Percentiles rank a stretch among this genome's conserved stretches.
Conservation (phyloP, 352 stramenopile species). For the Aphanomyces stellatus region DNA sequence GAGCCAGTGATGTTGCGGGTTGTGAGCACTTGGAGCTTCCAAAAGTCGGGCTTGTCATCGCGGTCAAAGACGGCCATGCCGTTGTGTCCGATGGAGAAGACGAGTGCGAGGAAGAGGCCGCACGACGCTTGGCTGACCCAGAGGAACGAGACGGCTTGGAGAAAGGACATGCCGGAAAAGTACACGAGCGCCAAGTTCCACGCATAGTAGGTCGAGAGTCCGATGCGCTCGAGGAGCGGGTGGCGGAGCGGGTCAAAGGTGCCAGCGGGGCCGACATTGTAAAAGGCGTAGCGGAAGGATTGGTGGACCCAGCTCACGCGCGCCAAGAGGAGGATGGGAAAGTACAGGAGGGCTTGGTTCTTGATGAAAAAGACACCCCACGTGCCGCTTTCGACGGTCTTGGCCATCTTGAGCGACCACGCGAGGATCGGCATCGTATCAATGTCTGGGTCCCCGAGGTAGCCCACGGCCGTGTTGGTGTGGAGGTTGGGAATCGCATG, state of each 20-base stretch:
- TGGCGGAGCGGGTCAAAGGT: constrained; percentile 83
- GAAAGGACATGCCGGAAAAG: constrained; percentile 49
- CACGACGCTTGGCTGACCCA: constrained; percentile 82
- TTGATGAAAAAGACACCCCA: constrained; percentile 87
- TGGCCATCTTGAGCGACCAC: constrained; percentile 95
- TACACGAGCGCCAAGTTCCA: constrained; percentile 87
- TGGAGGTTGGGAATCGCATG: constrained; percentile 97
- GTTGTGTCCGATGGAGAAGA: constrained; percentile 98
- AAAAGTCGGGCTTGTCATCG: constrained; percentile 94
- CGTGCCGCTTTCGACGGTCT: constrained; percentile 66
- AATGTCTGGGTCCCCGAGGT: constrained; percentile 96
- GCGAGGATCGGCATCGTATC: constrained; percentile 98
- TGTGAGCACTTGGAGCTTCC: constrained; percentile 97
- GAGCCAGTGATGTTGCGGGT: constrained; percentile 94
- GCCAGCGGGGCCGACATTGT: constrained; percentile 62
- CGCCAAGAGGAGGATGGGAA: constrained; percentile 94
- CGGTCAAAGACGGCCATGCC: constrained; percentile 97
- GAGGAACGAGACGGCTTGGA: constrained; percentile 73
- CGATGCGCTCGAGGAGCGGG: constrained; percentile 63
- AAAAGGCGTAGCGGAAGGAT: constrained; percentile 94
- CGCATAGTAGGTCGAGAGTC: constrained; percentile 82
- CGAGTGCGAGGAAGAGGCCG: constrained; percentile 91
- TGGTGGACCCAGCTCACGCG: constrained; percentile 96
- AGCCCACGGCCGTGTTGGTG: constrained; percentile 69
- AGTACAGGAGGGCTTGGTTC: constrained; percentile 94